Evolutionary conservation across 2,329 filamentous ascomycete species (phyloP), one percentile per base, ranked within the genome.

Genomic region (Verticillium zaregamsianum): DNA sequence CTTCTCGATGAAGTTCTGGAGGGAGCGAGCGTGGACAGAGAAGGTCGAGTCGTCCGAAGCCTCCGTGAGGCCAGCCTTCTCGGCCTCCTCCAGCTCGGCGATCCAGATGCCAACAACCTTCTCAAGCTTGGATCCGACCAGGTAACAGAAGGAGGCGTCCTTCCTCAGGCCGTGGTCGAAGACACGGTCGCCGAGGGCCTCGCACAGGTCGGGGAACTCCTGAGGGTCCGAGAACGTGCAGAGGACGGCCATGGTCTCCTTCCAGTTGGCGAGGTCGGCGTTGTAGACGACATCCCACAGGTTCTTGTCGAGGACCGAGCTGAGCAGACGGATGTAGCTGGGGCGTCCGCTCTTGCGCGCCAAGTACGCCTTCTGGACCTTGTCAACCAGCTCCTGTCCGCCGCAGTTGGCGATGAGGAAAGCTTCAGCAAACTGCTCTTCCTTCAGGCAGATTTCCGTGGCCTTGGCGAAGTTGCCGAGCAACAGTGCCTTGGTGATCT

Each of bases 231-330:
- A 95, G 75, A 94, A 99, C 1, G 95, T 98, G 83, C 95, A 99
- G 60, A 99, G 80, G 1, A 93, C 91, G 32, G 92, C 93, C 91
- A 99, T 96, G 3, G 94, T 89, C 76, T 98, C 95, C 78, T 96
- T 98, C 96, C 95, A 99, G 76, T 95, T 91, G 59, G 85, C 84
- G 55, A 99, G 80, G 71, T 97, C 91, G 8, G 94, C 95, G 71
- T 99, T 99, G 78, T 98, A 92, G 8, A 98, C 95, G 55, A 98
- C 86, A 77, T 99, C 95, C 95, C 94, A 98, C 2, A 99, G 83
- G 71, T 99, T 97, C 82, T 98, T 98, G 65, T 91, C 89, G 62
- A 97, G 93, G 59, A 99, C 92, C 6, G 94, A 97, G 59, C 91
- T 90, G 60, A 99, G 83, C 9, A 99, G 83, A 54, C 96, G 90